Evolutionary conservation across 129 eudicot species (phyloP).

Genomic region (Flaveria ramosissima): DNA sequence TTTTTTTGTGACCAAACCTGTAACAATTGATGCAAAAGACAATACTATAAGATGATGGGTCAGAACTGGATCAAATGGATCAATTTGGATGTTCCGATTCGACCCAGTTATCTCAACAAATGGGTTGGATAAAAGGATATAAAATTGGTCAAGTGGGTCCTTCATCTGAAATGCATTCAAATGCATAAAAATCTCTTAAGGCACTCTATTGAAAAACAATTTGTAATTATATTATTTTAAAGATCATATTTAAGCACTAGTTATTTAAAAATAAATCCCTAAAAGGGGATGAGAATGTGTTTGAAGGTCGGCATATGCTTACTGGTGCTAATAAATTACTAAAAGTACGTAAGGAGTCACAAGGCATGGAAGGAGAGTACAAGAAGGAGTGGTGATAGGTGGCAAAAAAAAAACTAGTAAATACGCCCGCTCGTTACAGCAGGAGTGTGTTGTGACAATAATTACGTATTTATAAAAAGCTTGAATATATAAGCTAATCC

Average conservation of each 20-base stretch:
- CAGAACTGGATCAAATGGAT: neutral
- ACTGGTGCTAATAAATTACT: neutral
- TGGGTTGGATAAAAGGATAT: neutral
- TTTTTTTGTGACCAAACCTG: conserved; percentile 44
- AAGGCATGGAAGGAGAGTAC: too few species aligned
- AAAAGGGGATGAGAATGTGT: neutral
- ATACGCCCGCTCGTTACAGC: too few species aligned
- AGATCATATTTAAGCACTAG: neutral
- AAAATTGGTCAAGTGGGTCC: neutral
- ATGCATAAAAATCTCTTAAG: neutral
- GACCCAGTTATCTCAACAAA: neutral
- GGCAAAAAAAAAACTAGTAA: too few species aligned
- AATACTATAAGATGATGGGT: neutral
- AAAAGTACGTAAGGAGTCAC: too few species aligned
- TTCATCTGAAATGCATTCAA: neutral
- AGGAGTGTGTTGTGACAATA: too few species aligned
- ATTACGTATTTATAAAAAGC: too few species aligned
- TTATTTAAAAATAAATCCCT: neutral
- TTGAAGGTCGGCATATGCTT: neutral
- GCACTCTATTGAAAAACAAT: too few species aligned
- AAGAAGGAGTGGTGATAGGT: too few species aligned
- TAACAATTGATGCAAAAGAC: neutral
- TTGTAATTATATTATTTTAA: neutral
- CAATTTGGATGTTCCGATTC: neutral
- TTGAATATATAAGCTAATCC: too few species aligned